Evolutionary conservation across 805 yeast genomes (phyloP).

Genomic region (Candida fluviatilis): DNA sequence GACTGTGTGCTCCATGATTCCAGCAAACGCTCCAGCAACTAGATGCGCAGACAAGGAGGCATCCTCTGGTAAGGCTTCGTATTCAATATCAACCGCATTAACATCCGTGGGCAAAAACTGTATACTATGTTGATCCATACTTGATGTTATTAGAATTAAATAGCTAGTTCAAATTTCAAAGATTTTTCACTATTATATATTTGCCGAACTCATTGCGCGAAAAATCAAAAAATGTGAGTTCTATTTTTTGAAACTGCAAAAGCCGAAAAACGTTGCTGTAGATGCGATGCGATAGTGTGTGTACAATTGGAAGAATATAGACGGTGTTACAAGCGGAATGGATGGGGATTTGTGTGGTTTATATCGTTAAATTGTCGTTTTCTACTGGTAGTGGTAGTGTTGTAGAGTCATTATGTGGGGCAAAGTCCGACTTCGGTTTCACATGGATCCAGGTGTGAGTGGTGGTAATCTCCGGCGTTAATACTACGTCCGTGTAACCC

Average conservation of each 20-base stretch:
- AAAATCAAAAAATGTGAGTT: too few relatives aligned
- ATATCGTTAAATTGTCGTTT: too few relatives aligned
- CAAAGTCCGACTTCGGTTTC: constrained; percentile 2
- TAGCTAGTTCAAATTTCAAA: neutral
- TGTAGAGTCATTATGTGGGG: neutral
- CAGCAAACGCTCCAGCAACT: constrained; percentile 97
- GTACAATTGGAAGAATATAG: too few relatives aligned
- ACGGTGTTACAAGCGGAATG: too few relatives aligned
- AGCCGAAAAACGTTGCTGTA: too few relatives aligned
- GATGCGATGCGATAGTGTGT: too few relatives aligned
- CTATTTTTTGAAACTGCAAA: too few relatives aligned
- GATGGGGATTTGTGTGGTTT: too few relatives aligned
- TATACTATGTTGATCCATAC: constrained; percentile 22
- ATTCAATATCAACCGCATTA: constrained; percentile 77
- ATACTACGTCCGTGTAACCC: too few relatives aligned
- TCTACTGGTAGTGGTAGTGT: neutral
- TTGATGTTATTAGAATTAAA: neutral
- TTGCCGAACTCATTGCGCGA: too few relatives aligned
- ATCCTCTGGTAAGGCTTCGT: constrained; percentile 85
- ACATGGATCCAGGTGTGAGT: too few relatives aligned
- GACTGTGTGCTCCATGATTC: constrained; percentile 96
- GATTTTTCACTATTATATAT: neutral
- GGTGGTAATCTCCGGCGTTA: too few relatives aligned
- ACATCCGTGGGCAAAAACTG: constrained; percentile 26
- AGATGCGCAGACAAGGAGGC: constrained; percentile 81